A percentile compares a stretch with the other conserved stretches of the same genome.
Conservation (phyloP, 345 rosid genomes). For the Isatis tinctoria region DNA sequence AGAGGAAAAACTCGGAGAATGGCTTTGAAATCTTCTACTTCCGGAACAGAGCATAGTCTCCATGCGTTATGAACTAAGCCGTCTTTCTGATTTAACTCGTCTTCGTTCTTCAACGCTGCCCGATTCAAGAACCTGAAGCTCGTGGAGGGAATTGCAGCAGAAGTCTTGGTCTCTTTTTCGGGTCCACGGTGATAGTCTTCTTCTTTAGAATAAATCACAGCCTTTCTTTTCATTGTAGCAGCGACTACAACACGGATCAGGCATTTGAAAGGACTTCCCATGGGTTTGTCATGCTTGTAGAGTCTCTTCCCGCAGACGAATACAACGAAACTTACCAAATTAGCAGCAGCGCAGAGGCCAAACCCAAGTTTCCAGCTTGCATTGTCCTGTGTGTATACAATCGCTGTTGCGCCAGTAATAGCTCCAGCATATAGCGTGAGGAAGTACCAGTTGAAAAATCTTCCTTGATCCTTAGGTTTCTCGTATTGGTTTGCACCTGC, state of each 20-base stretch:
- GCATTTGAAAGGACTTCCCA: constrained; percentile 43
- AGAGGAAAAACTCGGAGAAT: constrained; percentile 42
- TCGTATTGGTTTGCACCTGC: constrained; percentile 50
- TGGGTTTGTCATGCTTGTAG: not conserved
- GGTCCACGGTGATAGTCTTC: constrained; percentile 28
- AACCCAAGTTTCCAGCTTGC: constrained; percentile 48
- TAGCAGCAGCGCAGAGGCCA: constrained; percentile 29
- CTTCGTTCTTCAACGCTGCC: too few relatives aligned
- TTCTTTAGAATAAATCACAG: constrained; percentile 10
- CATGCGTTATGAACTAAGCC: constrained; percentile 24
- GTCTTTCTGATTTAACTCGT: too few relatives aligned
- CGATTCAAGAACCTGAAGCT: constrained; percentile 28
- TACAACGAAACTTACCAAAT: constrained; percentile 25
- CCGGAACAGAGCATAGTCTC: constrained; percentile 42
- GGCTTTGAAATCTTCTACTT: not conserved
- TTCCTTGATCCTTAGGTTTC: constrained; percentile 28
- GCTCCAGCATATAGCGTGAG: constrained; percentile 3
- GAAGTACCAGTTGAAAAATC: constrained; percentile 53
- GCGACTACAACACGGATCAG: constrained; percentile 40
- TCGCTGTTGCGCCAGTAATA: constrained; percentile 25
- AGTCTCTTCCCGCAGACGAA: not conserved
- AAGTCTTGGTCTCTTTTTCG: not conserved
- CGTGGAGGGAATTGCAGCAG: constrained; percentile 11
- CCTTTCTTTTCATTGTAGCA: constrained; percentile 33
- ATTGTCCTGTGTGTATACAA: constrained; percentile 42